phyloP scores from a whole-genome alignment of 352 stramenopile species.

The Pythium aquatile region DNA sequence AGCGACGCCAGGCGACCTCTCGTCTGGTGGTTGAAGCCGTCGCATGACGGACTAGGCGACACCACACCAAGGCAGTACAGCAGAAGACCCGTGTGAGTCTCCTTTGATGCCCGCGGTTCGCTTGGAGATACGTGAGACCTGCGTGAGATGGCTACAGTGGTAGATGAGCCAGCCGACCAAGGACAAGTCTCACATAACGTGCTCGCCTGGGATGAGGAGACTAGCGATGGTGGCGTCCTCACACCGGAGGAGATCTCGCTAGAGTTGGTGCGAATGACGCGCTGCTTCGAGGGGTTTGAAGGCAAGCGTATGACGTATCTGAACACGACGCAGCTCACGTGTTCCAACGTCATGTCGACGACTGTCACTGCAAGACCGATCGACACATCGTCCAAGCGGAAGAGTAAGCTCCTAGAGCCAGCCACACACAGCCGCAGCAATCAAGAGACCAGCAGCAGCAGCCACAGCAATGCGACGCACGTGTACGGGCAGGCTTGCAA shows the following conservation, averaged over 20 bases:
- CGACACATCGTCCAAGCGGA: conserved; percentile 17
- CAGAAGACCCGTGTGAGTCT: too few species aligned
- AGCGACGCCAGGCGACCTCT: neutral
- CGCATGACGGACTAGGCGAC: neutral
- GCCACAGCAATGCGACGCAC: conserved; percentile 19
- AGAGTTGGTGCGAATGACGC: conserved; percentile 25
- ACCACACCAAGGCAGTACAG: neutral
- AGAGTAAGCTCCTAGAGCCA: conserved; percentile 6
- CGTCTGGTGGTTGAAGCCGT: neutral
- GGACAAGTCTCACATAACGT: too few species aligned
- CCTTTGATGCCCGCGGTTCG: neutral
- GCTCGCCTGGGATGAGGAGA: too few species aligned
- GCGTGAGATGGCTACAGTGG: conserved; percentile 13
- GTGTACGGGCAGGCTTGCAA: conserved; percentile 35
- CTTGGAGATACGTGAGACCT: conserved; percentile 4
- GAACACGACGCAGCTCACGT: conserved; percentile 57
- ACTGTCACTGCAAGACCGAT: conserved; percentile 47
- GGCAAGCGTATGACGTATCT: conserved; percentile 37
- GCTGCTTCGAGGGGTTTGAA: conserved; percentile 44
- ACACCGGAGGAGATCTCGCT: conserved; percentile 32
- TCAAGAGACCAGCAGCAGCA: conserved; percentile 25
- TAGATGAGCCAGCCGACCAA: conserved; percentile 5
- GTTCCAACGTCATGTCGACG: conserved; percentile 63
- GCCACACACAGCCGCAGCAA: conserved; percentile 22
- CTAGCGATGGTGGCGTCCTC: neutral